A percentile compares a stretch with the other conserved stretches of the same genome.
phyloP scores from a whole-genome alignment of 192 early-diverging fungal species.

The Dissophora ornata region DNA sequence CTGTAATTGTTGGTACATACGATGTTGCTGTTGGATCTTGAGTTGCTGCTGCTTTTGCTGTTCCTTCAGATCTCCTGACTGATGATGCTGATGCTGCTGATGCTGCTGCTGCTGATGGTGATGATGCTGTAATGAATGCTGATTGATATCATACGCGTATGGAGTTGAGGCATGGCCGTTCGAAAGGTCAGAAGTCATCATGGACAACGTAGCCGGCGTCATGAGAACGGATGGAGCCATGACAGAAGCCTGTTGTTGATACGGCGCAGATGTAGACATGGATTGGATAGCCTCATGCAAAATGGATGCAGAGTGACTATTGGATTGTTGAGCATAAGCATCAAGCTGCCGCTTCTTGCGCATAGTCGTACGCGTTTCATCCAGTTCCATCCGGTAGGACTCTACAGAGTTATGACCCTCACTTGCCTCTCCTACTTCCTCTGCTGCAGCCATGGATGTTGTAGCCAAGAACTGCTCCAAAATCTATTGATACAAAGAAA shows the following conservation, averaged over 20 bases:
- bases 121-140: no score
- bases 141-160: slow-evolving; percentile 8
- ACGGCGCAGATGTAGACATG: neutral
- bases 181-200: slow-evolving; percentile 22
- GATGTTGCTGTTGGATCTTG: slow-evolving; percentile 50
- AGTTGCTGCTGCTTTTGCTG: slow-evolving; percentile 51
- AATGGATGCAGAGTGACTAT: neutral
- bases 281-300: slow-evolving; percentile 2
- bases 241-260: no score
- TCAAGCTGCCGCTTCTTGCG: slow-evolving; percentile 43
- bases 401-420: neutral
- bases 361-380: neutral
- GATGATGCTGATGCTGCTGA: slow-evolving; percentile 27
- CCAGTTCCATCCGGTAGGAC: slow-evolving; percentile 2
- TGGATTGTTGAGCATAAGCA: neutral
- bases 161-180: neutral
- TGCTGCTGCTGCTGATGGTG: slow-evolving; percentile 34
- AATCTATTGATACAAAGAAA: slow-evolving; percentile 21
- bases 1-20: slow-evolving; percentile 50
- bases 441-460: slow-evolving; percentile 41
- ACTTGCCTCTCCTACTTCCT: slow-evolving; percentile 22
- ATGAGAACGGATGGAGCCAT: slow-evolving; percentile 13
- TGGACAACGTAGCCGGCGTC: slow-evolving; percentile 28
- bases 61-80: slow-evolving; percentile 26
- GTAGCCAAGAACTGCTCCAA: slow-evolving; percentile 47